Percentiles rank a stretch among this genome's conserved stretches.
phyloP scores from a whole-genome alignment of 345 rosid genomes.

The Theobroma cacao region DNA sequence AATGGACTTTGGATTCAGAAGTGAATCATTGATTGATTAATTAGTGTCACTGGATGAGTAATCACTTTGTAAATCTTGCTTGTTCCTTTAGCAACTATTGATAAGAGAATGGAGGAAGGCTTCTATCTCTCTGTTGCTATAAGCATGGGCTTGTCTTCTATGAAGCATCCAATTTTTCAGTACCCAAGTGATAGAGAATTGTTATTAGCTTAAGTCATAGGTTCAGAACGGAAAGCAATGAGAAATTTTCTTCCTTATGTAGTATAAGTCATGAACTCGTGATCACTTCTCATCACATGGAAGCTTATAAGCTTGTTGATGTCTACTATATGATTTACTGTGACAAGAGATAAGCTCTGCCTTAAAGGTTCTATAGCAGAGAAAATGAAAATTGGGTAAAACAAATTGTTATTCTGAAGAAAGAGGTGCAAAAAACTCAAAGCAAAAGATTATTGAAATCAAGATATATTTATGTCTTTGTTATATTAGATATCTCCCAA shows the following conservation, averaged over 20 bases:
- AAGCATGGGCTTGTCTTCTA: not conserved
- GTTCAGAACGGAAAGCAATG: not conserved
- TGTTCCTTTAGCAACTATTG: not conserved
- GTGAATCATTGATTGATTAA: not conserved
- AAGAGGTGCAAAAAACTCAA: not conserved
- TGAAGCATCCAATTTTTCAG: too few relatives aligned
- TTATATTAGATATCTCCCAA: not conserved
- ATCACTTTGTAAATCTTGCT: not conserved
- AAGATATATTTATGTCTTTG: not conserved
- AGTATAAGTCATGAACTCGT: not conserved
- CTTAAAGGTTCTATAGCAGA: not conserved
- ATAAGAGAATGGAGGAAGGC: not conserved
- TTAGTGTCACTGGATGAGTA: not conserved
- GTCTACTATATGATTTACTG: too few relatives aligned
- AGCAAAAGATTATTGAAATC: not conserved
- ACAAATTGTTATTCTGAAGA: not conserved
- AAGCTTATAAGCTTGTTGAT: not conserved
- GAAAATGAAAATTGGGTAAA: not conserved
- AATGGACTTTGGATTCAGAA: not conserved
- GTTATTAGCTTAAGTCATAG: not conserved
- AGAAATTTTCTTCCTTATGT: not conserved
- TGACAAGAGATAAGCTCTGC: not conserved
- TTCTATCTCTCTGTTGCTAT: not conserved
- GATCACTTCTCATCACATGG: not conserved
- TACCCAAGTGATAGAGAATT: too few relatives aligned